These are phyloP conservation scores for Rhodotorula sp. DNA, from an alignment of 1,284 basidiomycete genomes.

Conservation along the genomic window DNA sequence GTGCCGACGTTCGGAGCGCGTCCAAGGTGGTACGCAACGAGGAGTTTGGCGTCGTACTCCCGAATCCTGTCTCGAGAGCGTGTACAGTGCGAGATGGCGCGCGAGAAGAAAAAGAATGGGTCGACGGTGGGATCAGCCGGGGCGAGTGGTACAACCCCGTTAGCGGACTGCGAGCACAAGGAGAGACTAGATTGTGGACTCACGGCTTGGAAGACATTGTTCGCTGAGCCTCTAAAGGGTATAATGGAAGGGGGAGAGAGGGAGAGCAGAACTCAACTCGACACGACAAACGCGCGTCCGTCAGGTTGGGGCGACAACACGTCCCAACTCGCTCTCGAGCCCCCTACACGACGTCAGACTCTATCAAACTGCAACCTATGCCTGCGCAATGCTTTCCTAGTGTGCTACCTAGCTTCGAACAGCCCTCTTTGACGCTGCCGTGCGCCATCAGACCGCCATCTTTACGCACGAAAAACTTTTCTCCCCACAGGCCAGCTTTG, in stretches of 20 bases:
- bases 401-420: too few relatives aligned
- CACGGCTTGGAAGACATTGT: too few relatives aligned
- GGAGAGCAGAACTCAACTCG: neutral
- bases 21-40: conserved; percentile 90
- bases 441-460: too few relatives aligned
- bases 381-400: too few relatives aligned
- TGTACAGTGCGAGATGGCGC: too few relatives aligned
- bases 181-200: too few relatives aligned
- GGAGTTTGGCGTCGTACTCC: conserved; percentile 65
- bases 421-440: too few relatives aligned
- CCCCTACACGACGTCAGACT: neutral
- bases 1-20: conserved; percentile 67
- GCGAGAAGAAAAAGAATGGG: neutral
- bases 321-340: neutral
- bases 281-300: neutral
- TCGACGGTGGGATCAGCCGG: neutral
- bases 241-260: neutral
- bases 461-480: too few relatives aligned
- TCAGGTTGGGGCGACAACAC: neutral
- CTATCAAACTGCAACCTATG: neutral
- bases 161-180: neutral
- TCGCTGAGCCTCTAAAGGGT: too few relatives aligned
- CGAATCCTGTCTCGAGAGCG: conserved; percentile 18
- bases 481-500: too few relatives aligned
- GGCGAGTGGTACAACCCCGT: neutral